Conservation (phyloP, 306 rosid genomes). For the Ziziphus jujuba region DNA sequence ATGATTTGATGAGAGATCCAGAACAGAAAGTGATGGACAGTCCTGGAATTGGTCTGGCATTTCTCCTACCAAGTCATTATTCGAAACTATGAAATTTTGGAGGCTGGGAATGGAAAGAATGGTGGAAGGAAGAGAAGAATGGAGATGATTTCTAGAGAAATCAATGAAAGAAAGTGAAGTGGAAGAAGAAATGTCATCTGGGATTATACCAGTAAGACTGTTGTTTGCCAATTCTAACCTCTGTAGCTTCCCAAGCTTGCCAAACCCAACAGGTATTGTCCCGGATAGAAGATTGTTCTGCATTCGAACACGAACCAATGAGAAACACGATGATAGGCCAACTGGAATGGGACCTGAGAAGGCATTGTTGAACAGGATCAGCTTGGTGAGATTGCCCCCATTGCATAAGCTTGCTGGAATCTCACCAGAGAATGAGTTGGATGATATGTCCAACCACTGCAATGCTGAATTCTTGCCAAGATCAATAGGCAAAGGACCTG, state of each 20-base stretch:
- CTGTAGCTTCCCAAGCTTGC: slow-evolving; percentile 80
- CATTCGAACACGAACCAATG: slow-evolving; percentile 83
- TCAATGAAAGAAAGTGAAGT: slow-evolving; percentile 92
- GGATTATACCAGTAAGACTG: slow-evolving; percentile 78
- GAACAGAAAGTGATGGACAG: slow-evolving; percentile 74
- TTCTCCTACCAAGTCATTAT: slow-evolving; percentile 67
- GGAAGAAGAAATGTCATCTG: slow-evolving; percentile 74
- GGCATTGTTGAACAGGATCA: slow-evolving; percentile 87
- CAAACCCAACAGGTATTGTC: slow-evolving; percentile 72
- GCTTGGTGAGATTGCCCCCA: slow-evolving; percentile 84
- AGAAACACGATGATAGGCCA: slow-evolving; percentile 56
- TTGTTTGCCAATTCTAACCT: slow-evolving; percentile 94
- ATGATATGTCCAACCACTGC: slow-evolving; percentile 88
- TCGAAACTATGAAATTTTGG: slow-evolving; percentile 71
- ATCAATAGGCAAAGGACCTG: slow-evolving; percentile 69
- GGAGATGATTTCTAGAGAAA: slow-evolving; percentile 65
- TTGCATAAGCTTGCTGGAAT: slow-evolving; percentile 77
- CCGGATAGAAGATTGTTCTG: slow-evolving; percentile 87
- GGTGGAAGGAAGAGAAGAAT: slow-evolving; percentile 81
- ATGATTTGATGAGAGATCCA: slow-evolving; percentile 80
- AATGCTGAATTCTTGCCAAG: slow-evolving; percentile 79
- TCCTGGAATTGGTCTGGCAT: slow-evolving; percentile 91
- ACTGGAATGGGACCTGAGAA: slow-evolving; percentile 75
- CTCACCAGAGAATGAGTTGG: slow-evolving; percentile 75
- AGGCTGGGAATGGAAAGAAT: slow-evolving; percentile 75